Evolutionary conservation across 2,329 filamentous ascomycete genomes (phyloP), one percentile per base, ranked within the genome.

Genomic region (Ophiostoma ips): DNA sequence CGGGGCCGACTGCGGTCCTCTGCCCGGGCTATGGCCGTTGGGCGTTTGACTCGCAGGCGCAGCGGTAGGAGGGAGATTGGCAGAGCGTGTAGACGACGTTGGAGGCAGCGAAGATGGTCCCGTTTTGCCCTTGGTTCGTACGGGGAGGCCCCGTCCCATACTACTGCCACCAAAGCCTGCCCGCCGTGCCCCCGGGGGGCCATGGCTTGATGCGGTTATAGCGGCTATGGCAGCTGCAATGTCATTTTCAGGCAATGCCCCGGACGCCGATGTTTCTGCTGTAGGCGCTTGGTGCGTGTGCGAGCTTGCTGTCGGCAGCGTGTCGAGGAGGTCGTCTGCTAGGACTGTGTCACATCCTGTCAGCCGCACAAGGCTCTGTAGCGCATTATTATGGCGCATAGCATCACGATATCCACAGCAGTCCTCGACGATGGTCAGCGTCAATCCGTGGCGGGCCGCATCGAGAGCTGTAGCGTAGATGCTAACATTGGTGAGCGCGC

Each of bases 401-500:
- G 80, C 76, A 57, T 72, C 80, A 44, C 86, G 79, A 60, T 83
- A 95, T 11, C 88, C 89, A 50, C 94, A 79, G 63, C 89, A 95
- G 62, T 96, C 88, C 48, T 92, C 82, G 36, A 96, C 70, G 12
- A 96, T 70, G 5, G 84, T 92, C 59, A 95, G 87, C n/a, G 79
- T 73, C 59, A 94, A 81, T 5, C 89, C 92, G 63, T 95, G 84
- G 18, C 84, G 78, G 2, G 87, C 89, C 11, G 90, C 92, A 61
- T 95, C 92, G 55, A 94, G 73, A 3, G 88, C 88, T 1, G 90
- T 95, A 8, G 92, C 90, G 61, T 92, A 88, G 44, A 96, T 81
- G 31, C 88, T 89, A 34, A 94, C 71, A 59, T 96, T 95, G 40
- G 83, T 86, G 46, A 94, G 74, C 41, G 84, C 83, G 19, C 92